Percentiles rank a stretch among this genome's conserved stretches.
Evolutionary conservation across 371 early-diverging fungal species (phyloP).

Genomic region (Mortierella sp.): DNA sequence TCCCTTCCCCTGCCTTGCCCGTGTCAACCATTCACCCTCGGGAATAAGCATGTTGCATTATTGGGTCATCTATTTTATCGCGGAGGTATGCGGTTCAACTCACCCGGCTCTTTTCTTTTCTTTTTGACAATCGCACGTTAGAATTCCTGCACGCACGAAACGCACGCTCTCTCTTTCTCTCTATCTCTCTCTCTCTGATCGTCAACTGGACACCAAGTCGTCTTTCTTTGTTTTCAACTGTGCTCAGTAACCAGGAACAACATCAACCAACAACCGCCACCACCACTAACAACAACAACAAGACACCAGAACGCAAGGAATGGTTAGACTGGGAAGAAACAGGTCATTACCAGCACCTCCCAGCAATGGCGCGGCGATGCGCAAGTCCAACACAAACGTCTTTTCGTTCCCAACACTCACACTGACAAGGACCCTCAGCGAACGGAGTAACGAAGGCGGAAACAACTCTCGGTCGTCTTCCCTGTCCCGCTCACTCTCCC

Average conservation of each 20-base stretch:
- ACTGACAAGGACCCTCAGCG: slow-evolving; percentile 47
- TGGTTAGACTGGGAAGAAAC: slow-evolving; percentile 50
- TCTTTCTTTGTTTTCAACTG: not conserved
- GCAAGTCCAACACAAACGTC: slow-evolving; percentile 49
- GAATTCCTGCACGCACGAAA: not conserved
- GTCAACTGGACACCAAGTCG: not conserved
- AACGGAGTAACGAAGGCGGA: slow-evolving; percentile 24
- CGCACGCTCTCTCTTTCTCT: not conserved
- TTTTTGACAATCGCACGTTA: not conserved
- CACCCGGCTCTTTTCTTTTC: not conserved
- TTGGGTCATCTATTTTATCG: too few species aligned
- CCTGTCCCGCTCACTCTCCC: slow-evolving; percentile 20
- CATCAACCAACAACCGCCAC: too few species aligned
- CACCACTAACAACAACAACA: not conserved
- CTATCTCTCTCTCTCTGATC: not conserved
- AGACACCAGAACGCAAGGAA: slow-evolving; percentile 22
- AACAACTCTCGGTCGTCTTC: slow-evolving; percentile 40
- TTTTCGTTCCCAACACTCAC: slow-evolving; percentile 55
- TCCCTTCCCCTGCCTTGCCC: not conserved
- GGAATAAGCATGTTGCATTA: not conserved
- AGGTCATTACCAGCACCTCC: slow-evolving; percentile 48
- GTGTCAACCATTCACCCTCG: not conserved
- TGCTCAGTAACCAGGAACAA: not conserved
- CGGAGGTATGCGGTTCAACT: slow-evolving; percentile 11
- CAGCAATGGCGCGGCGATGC: slow-evolving; percentile 43